A percentile compares a stretch with the other conserved stretches of the same genome.
Evolutionary conservation across 805 yeast genomes (phyloP).

Genomic region (Dipodascus geniculatus): DNA sequence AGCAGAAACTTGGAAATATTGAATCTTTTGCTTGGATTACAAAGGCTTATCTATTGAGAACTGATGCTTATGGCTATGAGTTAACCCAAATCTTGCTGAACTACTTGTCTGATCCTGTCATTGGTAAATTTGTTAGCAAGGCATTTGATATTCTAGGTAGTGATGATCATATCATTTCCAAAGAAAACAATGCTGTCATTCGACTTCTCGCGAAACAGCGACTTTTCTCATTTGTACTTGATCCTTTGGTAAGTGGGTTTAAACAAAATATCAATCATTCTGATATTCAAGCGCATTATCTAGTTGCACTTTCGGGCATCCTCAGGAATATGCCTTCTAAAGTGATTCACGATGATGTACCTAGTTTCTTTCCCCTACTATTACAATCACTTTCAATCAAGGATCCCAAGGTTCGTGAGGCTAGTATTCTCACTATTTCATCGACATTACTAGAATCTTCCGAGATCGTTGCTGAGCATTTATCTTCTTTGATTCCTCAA

Average conservation of each 20-base stretch:
- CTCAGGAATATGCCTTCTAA: conserved; percentile 52
- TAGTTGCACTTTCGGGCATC: conserved; percentile 57
- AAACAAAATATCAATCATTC: conserved; percentile 11
- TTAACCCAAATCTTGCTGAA: conserved; percentile 27
- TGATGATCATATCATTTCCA: conserved; percentile 52
- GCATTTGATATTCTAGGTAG: conserved; percentile 53
- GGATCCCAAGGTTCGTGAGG: conserved; percentile 39
- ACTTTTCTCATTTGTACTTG: conserved; percentile 51
- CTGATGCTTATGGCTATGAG: conserved; percentile 31
- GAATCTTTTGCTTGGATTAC: conserved; percentile 60
- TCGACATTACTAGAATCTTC: conserved; percentile 47
- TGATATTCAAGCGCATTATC: conserved; percentile 35
- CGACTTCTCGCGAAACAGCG: conserved; percentile 71
- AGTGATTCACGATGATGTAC: conserved; percentile 53
- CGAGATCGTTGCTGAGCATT: conserved; percentile 39
- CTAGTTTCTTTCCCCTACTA: conserved; percentile 56
- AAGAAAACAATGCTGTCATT: conserved; percentile 44
- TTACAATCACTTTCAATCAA: conserved; percentile 47
- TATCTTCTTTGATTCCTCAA: conserved; percentile 45
- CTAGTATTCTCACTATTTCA: conserved; percentile 48
- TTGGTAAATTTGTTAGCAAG: conserved; percentile 35
- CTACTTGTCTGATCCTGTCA: conserved; percentile 25
- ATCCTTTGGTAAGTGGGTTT: conserved; percentile 40
- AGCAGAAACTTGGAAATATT: conserved; percentile 16
- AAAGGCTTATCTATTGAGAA: conserved; percentile 55